Evolutionary conservation across 2,329 filamentous ascomycete species (phyloP).

Genomic region (Mycosphaerella arachidis): DNA sequence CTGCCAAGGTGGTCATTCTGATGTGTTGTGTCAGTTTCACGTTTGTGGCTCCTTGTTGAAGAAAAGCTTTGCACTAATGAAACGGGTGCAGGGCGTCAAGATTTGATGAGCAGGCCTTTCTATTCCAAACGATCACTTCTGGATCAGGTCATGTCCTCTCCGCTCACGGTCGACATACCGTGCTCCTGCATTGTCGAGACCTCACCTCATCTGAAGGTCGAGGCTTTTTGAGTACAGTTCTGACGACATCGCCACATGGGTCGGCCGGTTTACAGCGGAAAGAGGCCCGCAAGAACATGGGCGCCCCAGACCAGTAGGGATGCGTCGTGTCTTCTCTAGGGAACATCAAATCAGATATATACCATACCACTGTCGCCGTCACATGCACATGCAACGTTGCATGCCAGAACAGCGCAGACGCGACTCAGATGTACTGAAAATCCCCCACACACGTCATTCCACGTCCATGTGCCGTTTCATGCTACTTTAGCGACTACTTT

Average conservation of each 20-base stretch:
- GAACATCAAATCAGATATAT: background rate
- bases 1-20: background rate
- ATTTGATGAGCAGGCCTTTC: background rate
- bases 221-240: background rate
- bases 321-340: background rate
- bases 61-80: background rate
- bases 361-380: background rate
- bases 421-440: background rate
- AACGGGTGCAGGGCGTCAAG: background rate
- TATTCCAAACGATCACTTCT: background rate
- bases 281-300: background rate
- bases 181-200: background rate
- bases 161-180: no score
- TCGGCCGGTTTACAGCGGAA: background rate
- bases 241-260: background rate
- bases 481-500: background rate
- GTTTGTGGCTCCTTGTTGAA: background rate
- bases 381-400: background rate
- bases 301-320: background rate
- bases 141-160: no score
- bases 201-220: background rate
- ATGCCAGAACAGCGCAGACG: background rate
- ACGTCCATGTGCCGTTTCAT: background rate
- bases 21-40: slow-evolving; percentile 5
- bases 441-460: slow-evolving; percentile 5